A percentile compares a stretch with the other conserved stretches of the same genome.
Conservation (phyloP, 352 stramenopile genomes). For the Phytopythium montanum region DNA sequence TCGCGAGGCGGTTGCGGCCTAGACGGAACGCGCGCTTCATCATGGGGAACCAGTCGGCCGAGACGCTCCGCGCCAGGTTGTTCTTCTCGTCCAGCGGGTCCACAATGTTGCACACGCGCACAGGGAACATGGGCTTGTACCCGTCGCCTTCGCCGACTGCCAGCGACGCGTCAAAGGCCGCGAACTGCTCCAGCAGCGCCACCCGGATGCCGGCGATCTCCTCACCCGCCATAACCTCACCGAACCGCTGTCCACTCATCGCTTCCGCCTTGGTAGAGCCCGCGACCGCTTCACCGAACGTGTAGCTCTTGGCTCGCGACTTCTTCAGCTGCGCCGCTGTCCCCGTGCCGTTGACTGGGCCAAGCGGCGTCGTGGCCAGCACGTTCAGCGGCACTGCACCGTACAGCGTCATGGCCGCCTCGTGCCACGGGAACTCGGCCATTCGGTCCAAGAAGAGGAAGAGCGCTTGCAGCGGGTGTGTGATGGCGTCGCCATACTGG, state of each 20-base stretch:
- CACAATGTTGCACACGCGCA: conserved; percentile 86
- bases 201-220: conserved; percentile 50
- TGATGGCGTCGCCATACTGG: conserved; percentile 60
- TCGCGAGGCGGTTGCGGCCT: conserved; percentile 47
- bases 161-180: conserved; percentile 35
- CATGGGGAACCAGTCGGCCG: conserved; percentile 59
- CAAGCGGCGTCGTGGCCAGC: conserved; percentile 39
- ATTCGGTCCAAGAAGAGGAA: conserved; percentile 84
- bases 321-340: conserved; percentile 15
- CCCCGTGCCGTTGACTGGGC: conserved; percentile 8
- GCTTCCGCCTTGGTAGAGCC: conserved; percentile 12
- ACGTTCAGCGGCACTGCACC: conserved; percentile 56
- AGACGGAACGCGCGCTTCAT: conserved; percentile 69
- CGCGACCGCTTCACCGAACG: conserved; percentile 6
- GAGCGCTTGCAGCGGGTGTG: conserved; percentile 79
- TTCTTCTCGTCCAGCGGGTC: conserved; percentile 86
- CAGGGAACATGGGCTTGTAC: conserved; percentile 46
- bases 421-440: conserved; percentile 84
- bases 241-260: conserved; percentile 12
- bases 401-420: conserved; percentile 76
- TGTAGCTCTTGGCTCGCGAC: conserved; percentile 5
- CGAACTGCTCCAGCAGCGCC: conserved; percentile 54
- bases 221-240: conserved; percentile 22
- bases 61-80: conserved; percentile 83
- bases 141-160: conserved; percentile 9